Conservation (phyloP, 2,329 filamentous ascomycete species). For the Metarhizium album region DNA sequence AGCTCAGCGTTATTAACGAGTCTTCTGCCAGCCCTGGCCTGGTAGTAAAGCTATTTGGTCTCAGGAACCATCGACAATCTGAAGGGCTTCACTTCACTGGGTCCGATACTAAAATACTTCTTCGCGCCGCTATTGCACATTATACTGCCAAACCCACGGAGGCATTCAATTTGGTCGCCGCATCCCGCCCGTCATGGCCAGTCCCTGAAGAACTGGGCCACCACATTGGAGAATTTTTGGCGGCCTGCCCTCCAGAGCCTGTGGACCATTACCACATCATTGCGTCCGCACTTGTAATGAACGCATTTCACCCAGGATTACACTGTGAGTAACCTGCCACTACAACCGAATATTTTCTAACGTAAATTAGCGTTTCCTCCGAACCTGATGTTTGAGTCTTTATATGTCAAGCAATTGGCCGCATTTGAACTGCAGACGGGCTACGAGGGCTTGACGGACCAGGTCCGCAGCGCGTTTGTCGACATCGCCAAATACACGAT, state of each 20-base stretch:
- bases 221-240: neutral
- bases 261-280: neutral
- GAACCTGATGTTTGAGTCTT: neutral
- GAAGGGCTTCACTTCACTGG: neutral
- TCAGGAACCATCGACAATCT: neutral
- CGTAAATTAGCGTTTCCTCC: neutral
- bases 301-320: neutral
- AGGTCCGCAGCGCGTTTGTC: neutral
- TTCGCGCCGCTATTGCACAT: neutral
- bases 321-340: neutral
- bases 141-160: neutral
- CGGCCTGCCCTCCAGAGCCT: neutral
- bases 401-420: neutral
- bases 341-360: neutral
- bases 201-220: neutral
- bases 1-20: neutral
- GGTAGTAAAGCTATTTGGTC: neutral
- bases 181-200: neutral
- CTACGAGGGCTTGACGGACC: neutral
- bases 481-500: neutral
- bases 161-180: neutral
- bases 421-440: neutral
- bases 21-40: neutral
- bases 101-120: neutral
- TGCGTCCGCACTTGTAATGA: neutral